Evolutionary conservation across 169 alveolate species (phyloP).

Genomic region (Amoebophrya sp.): DNA sequence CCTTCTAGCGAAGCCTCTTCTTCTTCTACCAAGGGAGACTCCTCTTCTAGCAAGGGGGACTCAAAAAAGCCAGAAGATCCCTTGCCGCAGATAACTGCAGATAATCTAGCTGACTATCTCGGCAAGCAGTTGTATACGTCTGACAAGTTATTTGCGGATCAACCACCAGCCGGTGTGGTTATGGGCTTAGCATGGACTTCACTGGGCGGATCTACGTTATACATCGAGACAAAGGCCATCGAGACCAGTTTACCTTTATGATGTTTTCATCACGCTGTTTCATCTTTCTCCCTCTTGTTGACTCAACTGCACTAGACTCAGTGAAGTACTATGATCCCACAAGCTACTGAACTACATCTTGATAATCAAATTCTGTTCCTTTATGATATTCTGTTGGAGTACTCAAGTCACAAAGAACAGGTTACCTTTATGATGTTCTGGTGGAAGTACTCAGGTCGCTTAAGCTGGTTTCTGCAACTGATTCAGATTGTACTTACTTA

Average conservation of each 20-base stretch:
- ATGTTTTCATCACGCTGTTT: neutral
- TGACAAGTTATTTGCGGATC: constrained; percentile 49
- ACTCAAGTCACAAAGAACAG: too few species aligned
- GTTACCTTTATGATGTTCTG: too few species aligned
- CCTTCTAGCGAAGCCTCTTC: too few species aligned
- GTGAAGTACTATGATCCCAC: constrained; percentile 9
- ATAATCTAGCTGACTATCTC: constrained; percentile 54
- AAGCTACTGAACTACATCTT: neutral
- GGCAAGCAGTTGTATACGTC: constrained; percentile 57
- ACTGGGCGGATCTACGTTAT: constrained; percentile 82
- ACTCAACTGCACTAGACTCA: constrained; percentile 30
- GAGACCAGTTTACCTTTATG: neutral
- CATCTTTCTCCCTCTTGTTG: neutral
- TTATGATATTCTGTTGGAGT: neutral
- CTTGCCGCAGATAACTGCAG: constrained; percentile 38
- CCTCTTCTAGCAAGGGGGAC: too few species aligned
- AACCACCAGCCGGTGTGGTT: constrained; percentile 74
- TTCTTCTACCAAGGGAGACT: too few species aligned
- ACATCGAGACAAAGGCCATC: constrained; percentile 71
- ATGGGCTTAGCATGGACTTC: constrained; percentile 87
- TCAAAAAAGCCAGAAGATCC: too few species aligned
- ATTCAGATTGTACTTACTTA: too few species aligned
- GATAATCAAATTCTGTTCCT: neutral
- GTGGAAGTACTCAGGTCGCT: too few species aligned
- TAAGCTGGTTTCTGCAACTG: too few species aligned